Evolutionary conservation across 768 basidiomycete genomes (phyloP).

Genomic region (Floccularia luteovirens): DNA sequence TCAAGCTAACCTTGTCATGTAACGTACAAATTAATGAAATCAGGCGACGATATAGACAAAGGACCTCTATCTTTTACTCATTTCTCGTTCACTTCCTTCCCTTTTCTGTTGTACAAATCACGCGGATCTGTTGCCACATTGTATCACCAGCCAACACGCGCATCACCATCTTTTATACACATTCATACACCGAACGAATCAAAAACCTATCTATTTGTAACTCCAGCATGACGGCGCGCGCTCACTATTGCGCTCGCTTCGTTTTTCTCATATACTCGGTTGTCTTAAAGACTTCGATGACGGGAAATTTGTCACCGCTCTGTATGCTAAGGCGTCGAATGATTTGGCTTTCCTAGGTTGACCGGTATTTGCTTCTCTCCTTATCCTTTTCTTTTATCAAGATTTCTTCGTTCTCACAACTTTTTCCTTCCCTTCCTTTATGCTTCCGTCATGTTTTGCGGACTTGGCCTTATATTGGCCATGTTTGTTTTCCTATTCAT

Average conservation of each 20-base stretch:
- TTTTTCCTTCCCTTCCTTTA: conserved; percentile 1
- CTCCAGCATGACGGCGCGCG: not conserved
- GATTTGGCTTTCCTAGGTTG: conserved; percentile 12
- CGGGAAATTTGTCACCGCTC: conserved; percentile 14
- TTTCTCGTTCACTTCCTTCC: conserved; percentile 8
- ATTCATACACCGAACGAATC: conserved; percentile 7
- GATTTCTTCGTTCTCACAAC: conserved; percentile 3
- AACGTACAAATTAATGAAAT: not conserved
- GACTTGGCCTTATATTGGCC: too few relatives aligned
- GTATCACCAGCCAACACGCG: conserved; percentile 29
- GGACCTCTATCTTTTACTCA: conserved; percentile 4
- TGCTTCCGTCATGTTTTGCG: not conserved
- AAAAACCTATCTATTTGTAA: conserved; percentile 6
- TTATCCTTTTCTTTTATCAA: conserved; percentile 6
- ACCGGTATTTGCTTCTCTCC: conserved; percentile 10
- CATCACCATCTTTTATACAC: conserved; percentile 4
- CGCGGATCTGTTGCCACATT: conserved; percentile 28
- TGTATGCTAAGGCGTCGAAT: conserved; percentile 9
- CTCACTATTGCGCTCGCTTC: not conserved
- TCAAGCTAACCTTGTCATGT: not conserved
- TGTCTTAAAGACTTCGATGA: conserved; percentile 4
- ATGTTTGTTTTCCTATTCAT: too few relatives aligned
- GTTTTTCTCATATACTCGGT: not conserved
- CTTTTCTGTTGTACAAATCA: conserved; percentile 32
- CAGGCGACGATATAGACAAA: not conserved